These are phyloP conservation scores for Taphrina flavorubra DNA, from an alignment of 1,139 yeast species.

Conservation along the genomic window DNA sequence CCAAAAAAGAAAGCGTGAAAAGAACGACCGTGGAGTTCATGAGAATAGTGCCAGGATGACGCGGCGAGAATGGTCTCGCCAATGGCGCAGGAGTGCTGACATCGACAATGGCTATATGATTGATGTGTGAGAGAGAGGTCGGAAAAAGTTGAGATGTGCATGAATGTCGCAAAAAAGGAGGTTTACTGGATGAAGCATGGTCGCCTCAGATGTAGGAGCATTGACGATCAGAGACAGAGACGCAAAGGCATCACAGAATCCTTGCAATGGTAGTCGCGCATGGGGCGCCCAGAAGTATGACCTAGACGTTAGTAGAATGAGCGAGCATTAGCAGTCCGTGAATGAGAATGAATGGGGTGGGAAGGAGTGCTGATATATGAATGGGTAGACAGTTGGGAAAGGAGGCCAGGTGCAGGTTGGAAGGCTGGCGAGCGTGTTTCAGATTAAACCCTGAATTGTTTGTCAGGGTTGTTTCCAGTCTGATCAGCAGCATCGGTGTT, in stretches of 20 bases:
- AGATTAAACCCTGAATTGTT: background rate
- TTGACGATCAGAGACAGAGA: constrained; percentile 5
- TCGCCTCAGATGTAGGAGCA: background rate
- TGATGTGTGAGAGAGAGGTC: background rate
- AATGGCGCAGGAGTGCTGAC: constrained; percentile 1
- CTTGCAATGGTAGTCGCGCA: background rate
- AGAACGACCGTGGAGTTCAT: constrained; percentile 1
- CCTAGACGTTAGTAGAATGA: constrained; percentile 7
- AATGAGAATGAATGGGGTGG: background rate
- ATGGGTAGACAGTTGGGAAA: no score
- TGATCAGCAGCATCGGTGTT: background rate
- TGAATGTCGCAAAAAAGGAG: constrained; percentile 10
- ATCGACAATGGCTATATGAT: background rate
- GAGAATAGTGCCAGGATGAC: background rate
- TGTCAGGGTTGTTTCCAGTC: background rate
- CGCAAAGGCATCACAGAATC: constrained; percentile 13
- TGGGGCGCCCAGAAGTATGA: background rate
- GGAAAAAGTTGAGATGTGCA: background rate
- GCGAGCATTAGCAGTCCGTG: background rate
- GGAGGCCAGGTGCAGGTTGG: background rate
- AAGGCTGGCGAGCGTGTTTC: background rate
- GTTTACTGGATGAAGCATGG: constrained; percentile 4
- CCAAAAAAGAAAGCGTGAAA: constrained; percentile 1
- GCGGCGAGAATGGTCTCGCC: constrained; percentile 1
- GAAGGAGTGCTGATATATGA: background rate